Conservation (phyloP, 345 rosid genomes). For the Microthlaspi erraticum region DNA sequence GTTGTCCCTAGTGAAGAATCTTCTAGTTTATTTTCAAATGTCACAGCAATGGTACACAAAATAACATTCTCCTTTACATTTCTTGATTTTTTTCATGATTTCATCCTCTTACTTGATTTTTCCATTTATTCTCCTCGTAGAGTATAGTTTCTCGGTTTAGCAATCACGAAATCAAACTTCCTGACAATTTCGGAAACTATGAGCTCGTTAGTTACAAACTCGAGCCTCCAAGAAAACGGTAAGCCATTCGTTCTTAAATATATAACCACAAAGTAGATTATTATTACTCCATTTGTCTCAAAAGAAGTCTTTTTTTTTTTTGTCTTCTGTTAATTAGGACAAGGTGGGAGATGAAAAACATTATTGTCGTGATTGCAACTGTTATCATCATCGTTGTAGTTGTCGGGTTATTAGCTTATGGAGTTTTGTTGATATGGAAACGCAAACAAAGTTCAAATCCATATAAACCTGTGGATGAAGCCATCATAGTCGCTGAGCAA, state of each 20-base stretch:
- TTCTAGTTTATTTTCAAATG: constrained; percentile 58
- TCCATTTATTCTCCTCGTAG: constrained; percentile 40
- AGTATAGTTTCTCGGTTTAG: constrained; percentile 65
- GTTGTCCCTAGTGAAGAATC: constrained; percentile 64
- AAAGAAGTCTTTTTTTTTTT: not conserved
- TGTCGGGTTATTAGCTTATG: constrained; percentile 49
- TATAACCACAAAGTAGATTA: not conserved
- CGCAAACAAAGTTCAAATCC: constrained; percentile 46
- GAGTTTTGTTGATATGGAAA: constrained; percentile 58
- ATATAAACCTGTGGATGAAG: constrained; percentile 62
- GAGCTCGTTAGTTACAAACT: constrained; percentile 66
- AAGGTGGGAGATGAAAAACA: constrained; percentile 58
- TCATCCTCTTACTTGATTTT: not conserved
- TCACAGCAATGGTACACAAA: constrained; percentile 59
- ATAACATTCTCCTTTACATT: constrained; percentile 5
- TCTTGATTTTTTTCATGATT: not conserved
- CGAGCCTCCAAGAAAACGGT: constrained; percentile 59
- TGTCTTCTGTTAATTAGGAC: constrained; percentile 52
- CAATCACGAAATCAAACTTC: constrained; percentile 69
- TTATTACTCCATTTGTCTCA: constrained; percentile 2
- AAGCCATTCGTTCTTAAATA: constrained; percentile 21
- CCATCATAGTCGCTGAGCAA: constrained; percentile 52
- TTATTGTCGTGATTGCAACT: constrained; percentile 35
- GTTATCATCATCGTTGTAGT: constrained; percentile 20
- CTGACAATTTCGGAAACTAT: constrained; percentile 67